Percentiles rank a stretch among this genome's conserved stretches.
Evolutionary conservation across 768 basidiomycete species (phyloP).

Genomic region (Leccinum rimulosum): DNA sequence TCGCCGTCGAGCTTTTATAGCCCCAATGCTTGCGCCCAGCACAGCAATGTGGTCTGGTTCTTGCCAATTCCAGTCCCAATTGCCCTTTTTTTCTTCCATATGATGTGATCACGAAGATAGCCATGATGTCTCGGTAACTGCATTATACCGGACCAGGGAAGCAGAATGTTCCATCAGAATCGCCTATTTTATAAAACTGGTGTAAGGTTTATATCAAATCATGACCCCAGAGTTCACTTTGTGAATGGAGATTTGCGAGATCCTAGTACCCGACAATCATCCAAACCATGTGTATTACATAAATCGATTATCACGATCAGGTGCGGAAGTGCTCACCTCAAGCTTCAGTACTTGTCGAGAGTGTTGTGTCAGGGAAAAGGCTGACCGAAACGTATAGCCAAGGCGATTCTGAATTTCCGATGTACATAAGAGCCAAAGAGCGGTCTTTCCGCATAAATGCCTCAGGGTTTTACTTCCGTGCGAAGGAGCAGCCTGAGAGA

Average conservation of each 20-base stretch:
- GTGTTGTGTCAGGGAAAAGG: not conserved
- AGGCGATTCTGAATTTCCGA: not conserved
- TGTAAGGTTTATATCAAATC: not conserved
- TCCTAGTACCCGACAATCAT: not conserved
- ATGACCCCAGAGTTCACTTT: not conserved
- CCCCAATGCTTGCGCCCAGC: not conserved
- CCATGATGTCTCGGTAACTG: not conserved
- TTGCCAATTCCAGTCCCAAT: not conserved
- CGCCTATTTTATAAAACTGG: not conserved
- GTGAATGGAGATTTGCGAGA: not conserved
- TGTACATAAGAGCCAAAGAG: not conserved
- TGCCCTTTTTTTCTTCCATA: not conserved
- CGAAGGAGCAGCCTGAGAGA: not conserved
- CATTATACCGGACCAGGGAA: not conserved
- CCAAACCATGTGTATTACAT: not conserved
- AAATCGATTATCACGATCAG: not conserved
- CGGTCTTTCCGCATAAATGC: not conserved
- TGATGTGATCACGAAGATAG: not conserved
- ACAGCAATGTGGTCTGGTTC: not conserved
- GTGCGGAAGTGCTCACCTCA: not conserved
- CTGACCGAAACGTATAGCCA: not conserved
- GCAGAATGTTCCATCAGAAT: not conserved
- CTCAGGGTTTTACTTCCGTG: not conserved
- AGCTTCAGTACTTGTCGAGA: not conserved
- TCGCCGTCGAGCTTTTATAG: not conserved